Base-by-base conservation (phyloP, 768 basidiomycete genomes). In the Boletus vermiculosoides region DNA sequence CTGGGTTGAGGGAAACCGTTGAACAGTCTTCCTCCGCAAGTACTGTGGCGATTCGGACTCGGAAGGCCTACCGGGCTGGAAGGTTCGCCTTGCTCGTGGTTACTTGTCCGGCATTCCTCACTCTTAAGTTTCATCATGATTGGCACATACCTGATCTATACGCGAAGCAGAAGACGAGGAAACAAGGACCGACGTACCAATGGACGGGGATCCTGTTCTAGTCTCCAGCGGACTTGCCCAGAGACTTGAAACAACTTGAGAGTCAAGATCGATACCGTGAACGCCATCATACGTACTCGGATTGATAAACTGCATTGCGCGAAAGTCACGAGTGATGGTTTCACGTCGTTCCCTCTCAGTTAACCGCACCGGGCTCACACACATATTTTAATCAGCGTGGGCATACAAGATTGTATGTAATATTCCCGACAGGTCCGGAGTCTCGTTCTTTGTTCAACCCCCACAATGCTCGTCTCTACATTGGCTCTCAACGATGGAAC, bases 401-500 rank as follows among this genome's bases (percentile, higher is more conserved):
- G 23, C 16, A 22, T 15, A 16, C 22, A 16, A 30, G 18, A 41
- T 10, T 8, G 28, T 5, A 40, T 34, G 34, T 13, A 18, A 22
- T 20, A 11, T 41, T 6, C 39, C 23, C 37, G 11, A 25, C 48
- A 47, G 54, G 45, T 52, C 30, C 37, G n/a, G n/a, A n/a, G n/a
- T 60, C 51, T 62, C 64, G 39, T 41, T 40, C 31, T 40, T 52
- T 45, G 18, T 44, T 34, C 57, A 10, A 33, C 28, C 40, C 57
- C 37, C 53, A 61, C 48, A 45, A 72, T 74, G 62, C 22, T 64
- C 28, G 63, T 71, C 40, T 65, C 64, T 23, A 68, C 66, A 3
- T 66, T 83, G 49, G 62, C 72, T 50, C 78, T 88, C 63, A 85
- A 86, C 65, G 83, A 86, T 62, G 83, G 83, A 22, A 72, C 68